A percentile compares a stretch with the other conserved stretches of the same genome.
Conservation (phyloP, 805 yeast genomes). For the Saccharomycopsis guyanensis region DNA sequence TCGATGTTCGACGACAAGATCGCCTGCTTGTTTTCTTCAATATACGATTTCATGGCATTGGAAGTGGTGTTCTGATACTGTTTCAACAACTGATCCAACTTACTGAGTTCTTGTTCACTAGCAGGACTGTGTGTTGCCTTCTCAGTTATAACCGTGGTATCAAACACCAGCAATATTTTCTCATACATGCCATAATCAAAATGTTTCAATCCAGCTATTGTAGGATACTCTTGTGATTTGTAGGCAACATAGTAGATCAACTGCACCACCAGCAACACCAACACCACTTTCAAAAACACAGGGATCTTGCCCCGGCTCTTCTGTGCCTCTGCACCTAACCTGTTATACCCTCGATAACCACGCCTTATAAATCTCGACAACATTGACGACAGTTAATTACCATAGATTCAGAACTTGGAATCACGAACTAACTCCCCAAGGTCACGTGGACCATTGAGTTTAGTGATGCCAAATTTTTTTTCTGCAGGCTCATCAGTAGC, state of each 20-base stretch:
- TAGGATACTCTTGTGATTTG: not conserved
- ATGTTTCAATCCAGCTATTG: not conserved
- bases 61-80: slow-evolving; percentile 4
- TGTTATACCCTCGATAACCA: not conserved
- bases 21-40: not conserved
- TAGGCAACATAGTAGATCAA: slow-evolving; percentile 2
- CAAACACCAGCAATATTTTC: not conserved
- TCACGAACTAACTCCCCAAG: too few relatives aligned
- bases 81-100: slow-evolving; percentile 2
- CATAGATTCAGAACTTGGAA: too few relatives aligned
- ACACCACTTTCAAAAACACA: not conserved
- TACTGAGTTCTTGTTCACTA: not conserved
- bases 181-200: not conserved
- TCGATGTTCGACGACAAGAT: slow-evolving; percentile 7
- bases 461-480: too few relatives aligned
- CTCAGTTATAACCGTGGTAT: not conserved
- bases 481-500: too few relatives aligned
- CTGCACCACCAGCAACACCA: not conserved
- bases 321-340: not conserved
- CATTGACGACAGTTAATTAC: too few relatives aligned
- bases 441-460: too few relatives aligned
- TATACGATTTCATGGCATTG: not conserved
- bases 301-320: not conserved
- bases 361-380: not conserved
- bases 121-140: not conserved